These are phyloP conservation scores for Neobulgaria alba DNA, from an alignment of 2,329 filamentous ascomycete genomes.

Conservation along the genomic window DNA sequence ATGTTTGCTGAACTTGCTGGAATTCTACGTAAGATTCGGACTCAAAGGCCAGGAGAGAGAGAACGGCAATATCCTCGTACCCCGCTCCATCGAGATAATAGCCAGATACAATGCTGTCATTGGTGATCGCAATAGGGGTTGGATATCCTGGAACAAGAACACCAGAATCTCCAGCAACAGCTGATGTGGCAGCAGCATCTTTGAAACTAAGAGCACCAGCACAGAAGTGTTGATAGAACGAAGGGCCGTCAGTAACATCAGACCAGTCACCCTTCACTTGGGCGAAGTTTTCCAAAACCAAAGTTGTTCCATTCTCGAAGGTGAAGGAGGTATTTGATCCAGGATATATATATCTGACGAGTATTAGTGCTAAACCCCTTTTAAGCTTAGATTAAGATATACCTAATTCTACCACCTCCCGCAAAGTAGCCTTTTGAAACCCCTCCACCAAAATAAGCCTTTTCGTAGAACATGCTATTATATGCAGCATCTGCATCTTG, in stretches of 20 bases:
- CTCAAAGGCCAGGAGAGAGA: constrained; percentile 23
- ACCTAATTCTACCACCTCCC: constrained; percentile 30
- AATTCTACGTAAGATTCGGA: constrained; percentile 21
- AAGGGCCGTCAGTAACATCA: constrained; percentile 23
- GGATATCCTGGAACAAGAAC: constrained; percentile 22
- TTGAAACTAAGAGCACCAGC: constrained; percentile 1
- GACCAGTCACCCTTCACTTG: constrained; percentile 29
- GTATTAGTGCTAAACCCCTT: no score
- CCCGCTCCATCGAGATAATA: constrained; percentile 25
- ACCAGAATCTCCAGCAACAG: background rate
- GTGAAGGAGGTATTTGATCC: constrained; percentile 32
- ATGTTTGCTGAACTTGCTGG: constrained; percentile 24
- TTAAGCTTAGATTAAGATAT: no score
- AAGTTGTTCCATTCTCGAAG: constrained; percentile 33
- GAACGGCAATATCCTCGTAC: constrained; percentile 26
- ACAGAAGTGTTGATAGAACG: constrained; percentile 25
- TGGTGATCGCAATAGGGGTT: constrained; percentile 16
- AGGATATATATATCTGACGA: constrained; percentile 30
- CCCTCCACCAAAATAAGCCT: constrained; percentile 20
- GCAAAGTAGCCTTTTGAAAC: constrained; percentile 30
- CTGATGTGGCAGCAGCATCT: constrained; percentile 1
- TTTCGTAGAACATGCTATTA: constrained; percentile 34
- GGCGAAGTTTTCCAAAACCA: constrained; percentile 29
- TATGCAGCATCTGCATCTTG: constrained; percentile 35
- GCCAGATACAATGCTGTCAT: constrained; percentile 21